Base-by-base conservation (phyloP, 2,329 filamentous ascomycete species). In the Byssothecium circinans region DNA sequence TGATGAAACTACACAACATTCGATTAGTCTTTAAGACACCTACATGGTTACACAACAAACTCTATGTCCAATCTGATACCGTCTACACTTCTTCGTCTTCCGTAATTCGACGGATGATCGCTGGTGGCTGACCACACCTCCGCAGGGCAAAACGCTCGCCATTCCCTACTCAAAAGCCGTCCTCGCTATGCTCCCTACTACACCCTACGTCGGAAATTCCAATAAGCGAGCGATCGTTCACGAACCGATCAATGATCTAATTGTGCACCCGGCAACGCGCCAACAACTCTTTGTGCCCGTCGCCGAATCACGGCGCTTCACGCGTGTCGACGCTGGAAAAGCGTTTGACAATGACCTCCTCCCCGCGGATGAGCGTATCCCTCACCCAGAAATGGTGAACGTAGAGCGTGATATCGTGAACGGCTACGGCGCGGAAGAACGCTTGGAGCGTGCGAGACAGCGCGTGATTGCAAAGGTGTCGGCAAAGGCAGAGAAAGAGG, bases 1-100 rank as follows among this genome's bases (percentile, higher is more conserved):
- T 87, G 85, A 88, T 88, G 85, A 89, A 81, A 78, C 75, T 63
- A 81, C 71, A 77, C 81, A 60, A 83, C 85, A 82, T 87, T 78
- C 92, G 92, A 96, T 97, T 96, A 96, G 92, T 97, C 92, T 96
- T 95, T 81, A 96, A 96, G 91, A 97, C 91, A 85, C 73, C 77
- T 71, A 84, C 79, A 85, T 94, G 89, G 89, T 96, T 92, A 92
- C 79, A 87, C 81, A 82, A 77, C 46, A 77, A 82, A 60, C 19
- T 58, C 81, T 83, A 85, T 86, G 79, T 81, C 82, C 82, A 86
- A 83, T 86, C 86, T 89, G 86, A 89, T 60, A n/a, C 47, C 41
- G 20, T 18, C 19, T 15, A 8, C 33, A 36, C 17, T 30, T 17
- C 19, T 10, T 19, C n/a, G 8, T 33, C 20, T 19, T 12, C 18